Evolutionary conservation across 2,329 filamentous ascomycete species (phyloP).

Genomic region (Diaporthe caulivora): DNA sequence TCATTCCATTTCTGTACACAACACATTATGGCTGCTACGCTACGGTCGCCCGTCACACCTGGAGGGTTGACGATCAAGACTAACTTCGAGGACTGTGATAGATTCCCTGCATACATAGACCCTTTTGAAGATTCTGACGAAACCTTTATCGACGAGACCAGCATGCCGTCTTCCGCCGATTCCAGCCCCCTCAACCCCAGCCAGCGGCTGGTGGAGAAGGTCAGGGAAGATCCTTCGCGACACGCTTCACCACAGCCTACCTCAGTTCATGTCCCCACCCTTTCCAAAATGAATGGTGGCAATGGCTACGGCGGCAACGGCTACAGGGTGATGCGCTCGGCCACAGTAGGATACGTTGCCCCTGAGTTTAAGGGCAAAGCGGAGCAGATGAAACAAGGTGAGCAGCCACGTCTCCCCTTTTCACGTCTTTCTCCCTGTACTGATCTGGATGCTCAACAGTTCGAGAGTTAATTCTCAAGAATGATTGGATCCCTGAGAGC

Average conservation of each 20-base stretch:
- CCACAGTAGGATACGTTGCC: constrained; percentile 93
- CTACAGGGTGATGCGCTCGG: constrained; percentile 84
- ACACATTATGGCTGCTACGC: constrained; percentile 30
- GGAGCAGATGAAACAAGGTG: constrained; percentile 87
- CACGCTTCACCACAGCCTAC: constrained; percentile 90
- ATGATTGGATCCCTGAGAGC: constrained; percentile 86
- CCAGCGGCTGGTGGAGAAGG: constrained; percentile 47
- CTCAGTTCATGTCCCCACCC: constrained; percentile 80
- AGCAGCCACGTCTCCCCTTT: constrained; percentile 45
- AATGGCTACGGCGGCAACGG: constrained; percentile 66
- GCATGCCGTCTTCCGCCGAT: constrained; percentile 45
- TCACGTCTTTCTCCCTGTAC: not conserved
- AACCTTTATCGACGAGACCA: constrained; percentile 41
- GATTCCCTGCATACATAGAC: constrained; percentile 52
- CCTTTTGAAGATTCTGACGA: constrained; percentile 47
- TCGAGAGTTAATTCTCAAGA: constrained; percentile 81
- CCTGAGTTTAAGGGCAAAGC: constrained; percentile 94
- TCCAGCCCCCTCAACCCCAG: constrained; percentile 40
- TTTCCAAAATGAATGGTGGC: constrained; percentile 58
- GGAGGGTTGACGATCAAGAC: constrained; percentile 48
- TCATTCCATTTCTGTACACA: not conserved
- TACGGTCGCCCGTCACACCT: constrained; percentile 29
- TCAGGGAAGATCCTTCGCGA: constrained; percentile 59
- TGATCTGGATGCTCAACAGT: constrained; percentile 62
- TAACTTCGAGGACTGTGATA: constrained; percentile 46